Percentiles rank a stretch among this genome's conserved stretches.
Evolutionary conservation across 176 grass and related monocot species (phyloP).

Genomic region (Triticum urartu): DNA sequence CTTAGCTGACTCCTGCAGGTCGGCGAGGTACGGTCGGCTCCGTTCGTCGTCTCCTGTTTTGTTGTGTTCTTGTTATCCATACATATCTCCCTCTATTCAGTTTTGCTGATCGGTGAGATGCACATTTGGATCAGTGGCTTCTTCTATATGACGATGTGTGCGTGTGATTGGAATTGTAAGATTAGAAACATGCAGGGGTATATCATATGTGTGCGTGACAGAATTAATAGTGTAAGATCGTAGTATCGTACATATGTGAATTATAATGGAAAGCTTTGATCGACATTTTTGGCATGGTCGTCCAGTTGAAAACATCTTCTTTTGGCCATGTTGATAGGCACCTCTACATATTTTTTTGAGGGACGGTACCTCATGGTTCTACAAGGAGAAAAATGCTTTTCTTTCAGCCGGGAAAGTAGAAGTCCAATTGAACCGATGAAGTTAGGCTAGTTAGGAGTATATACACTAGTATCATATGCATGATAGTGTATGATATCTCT

Average conservation of each 20-base stretch:
- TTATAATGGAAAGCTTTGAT: neutral
- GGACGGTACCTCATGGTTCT: neutral
- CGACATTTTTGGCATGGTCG: neutral
- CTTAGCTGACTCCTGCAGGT: neutral
- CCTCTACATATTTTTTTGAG: neutral
- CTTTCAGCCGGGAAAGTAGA: too few relatives aligned
- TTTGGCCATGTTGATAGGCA: neutral
- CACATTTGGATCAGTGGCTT: neutral
- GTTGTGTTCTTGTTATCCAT: too few relatives aligned
- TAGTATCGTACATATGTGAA: neutral
- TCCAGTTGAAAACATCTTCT: neutral
- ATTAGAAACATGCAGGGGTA: neutral
- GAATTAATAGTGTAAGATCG: neutral
- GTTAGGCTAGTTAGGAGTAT: too few relatives aligned
- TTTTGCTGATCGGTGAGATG: neutral
- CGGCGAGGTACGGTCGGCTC: neutral
- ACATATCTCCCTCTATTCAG: neutral
- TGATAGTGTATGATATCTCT: too few relatives aligned
- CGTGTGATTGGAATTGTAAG: neutral
- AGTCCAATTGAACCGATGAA: too few relatives aligned
- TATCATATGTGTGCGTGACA: neutral
- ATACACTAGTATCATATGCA: too few relatives aligned
- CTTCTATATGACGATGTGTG: neutral
- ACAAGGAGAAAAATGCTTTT: neutral
- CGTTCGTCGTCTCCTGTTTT: neutral